These are phyloP conservation scores for Aspergillus pseudoglaucus DNA, from an alignment of 2,329 filamentous ascomycete species.

Conservation along the genomic window DNA sequence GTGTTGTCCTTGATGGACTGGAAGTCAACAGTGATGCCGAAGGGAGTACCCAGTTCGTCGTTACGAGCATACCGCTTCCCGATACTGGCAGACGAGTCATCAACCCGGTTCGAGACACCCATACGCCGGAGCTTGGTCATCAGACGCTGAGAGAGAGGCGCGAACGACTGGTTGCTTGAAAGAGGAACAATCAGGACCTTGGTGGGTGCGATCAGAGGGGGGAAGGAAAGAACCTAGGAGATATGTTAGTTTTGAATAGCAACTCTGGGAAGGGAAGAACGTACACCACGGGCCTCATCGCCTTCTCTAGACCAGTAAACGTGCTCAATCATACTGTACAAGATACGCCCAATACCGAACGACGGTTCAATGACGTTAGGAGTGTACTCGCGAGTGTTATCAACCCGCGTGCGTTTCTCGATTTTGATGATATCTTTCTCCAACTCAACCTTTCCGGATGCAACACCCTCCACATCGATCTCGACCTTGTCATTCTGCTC, in stretches of 20 bases:
- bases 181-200: conserved; percentile 91
- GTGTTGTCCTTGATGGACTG: conserved; percentile 83
- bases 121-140: conserved; percentile 68
- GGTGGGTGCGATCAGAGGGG: conserved; percentile 75
- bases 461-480: conserved; percentile 63
- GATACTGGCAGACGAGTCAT: conserved; percentile 85
- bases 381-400: conserved; percentile 83
- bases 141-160: conserved; percentile 65
- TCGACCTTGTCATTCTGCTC: conserved; percentile 66
- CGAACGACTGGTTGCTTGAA: conserved; percentile 73
- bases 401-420: conserved; percentile 72
- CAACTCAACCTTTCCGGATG: conserved; percentile 69
- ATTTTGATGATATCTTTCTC: conserved; percentile 73
- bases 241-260: conserved; percentile 4
- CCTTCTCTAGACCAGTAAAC: conserved; percentile 85
- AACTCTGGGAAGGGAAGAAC: conserved; percentile 31
- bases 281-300: conserved; percentile 79
- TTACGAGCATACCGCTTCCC: conserved; percentile 93
- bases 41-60: conserved; percentile 89
- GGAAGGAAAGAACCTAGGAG: conserved; percentile 62
- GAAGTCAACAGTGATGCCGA: conserved; percentile 93
- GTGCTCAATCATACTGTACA: conserved; percentile 92
- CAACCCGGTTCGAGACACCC: conserved; percentile 76
- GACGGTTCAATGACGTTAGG: conserved; percentile 97
- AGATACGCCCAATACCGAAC: conserved; percentile 90